A percentile compares a stretch with the other conserved stretches of the same genome.
These are phyloP conservation scores for Tolypocladium ophioglossoides DNA, from an alignment of 2,329 filamentous ascomycete species.

Conservation along the genomic window DNA sequence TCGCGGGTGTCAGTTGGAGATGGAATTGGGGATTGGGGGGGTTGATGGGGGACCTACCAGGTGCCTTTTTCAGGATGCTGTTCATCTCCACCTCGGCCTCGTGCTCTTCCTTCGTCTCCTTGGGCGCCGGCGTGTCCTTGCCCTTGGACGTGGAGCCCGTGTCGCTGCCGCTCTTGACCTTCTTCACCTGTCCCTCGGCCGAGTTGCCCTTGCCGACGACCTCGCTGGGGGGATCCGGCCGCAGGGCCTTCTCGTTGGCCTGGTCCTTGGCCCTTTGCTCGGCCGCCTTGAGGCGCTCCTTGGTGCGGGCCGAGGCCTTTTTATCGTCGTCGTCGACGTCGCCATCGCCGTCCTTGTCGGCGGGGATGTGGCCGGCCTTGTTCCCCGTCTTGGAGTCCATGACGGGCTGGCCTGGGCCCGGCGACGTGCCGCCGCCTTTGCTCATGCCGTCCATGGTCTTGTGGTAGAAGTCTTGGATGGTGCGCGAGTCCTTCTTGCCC, in stretches of 20 bases:
- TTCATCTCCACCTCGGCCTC: conserved; percentile 64
- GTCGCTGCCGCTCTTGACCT: conserved; percentile 12
- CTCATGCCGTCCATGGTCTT: conserved; percentile 48
- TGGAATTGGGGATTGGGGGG: background rate
- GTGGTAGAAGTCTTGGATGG: conserved; percentile 46
- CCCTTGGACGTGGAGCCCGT: conserved; percentile 14
- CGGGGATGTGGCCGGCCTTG: conserved; percentile 26
- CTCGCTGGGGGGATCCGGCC: conserved; percentile 46
- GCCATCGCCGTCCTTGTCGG: conserved; percentile 44
- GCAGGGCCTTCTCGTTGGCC: conserved; percentile 56
- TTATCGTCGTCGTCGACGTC: conserved; percentile 47
- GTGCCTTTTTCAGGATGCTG: conserved; percentile 70
- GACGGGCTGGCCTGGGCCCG: conserved; percentile 27
- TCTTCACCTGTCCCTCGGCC: conserved; percentile 37
- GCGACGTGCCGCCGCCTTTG: conserved; percentile 14
- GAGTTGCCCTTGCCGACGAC: conserved; percentile 50
- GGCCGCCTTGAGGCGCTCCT: conserved; percentile 54
- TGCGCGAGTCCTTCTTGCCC: conserved; percentile 26
- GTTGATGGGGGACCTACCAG: conserved; percentile 46
- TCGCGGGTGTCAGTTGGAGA: conserved; percentile 6
- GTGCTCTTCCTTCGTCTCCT: conserved; percentile 47
- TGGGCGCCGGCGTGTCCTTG: conserved; percentile 22
- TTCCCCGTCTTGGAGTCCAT: conserved; percentile 28
- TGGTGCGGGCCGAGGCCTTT: conserved; percentile 38
- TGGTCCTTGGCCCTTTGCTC: conserved; percentile 58